Evolutionary conservation across 495 filamentous ascomycete species (phyloP).

Genomic region (Xeromyces bisporus): DNA sequence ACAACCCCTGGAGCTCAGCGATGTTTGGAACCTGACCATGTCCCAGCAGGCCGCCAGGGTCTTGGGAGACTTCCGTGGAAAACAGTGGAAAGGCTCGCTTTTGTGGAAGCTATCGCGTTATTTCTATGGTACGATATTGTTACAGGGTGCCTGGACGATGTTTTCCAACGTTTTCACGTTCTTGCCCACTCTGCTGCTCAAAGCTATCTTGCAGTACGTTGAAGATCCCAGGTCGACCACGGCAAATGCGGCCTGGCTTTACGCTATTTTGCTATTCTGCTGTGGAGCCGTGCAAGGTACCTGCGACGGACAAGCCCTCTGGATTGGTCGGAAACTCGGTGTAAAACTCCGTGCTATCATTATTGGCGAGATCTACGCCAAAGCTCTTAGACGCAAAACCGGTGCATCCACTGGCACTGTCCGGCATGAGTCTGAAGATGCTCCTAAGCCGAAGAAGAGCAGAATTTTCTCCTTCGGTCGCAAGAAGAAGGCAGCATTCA

Average conservation of each 20-base stretch:
- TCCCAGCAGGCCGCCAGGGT: constrained; percentile 74
- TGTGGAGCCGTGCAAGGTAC: constrained; percentile 63
- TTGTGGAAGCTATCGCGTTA: constrained; percentile 68
- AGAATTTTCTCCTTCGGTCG: constrained; percentile 37
- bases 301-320: constrained; percentile 75
- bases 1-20: constrained; percentile 60
- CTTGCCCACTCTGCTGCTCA: constrained; percentile 76
- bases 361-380: constrained; percentile 94
- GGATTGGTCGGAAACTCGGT: constrained; percentile 84
- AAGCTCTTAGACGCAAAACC: constrained; percentile 83
- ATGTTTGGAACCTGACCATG: constrained; percentile 83
- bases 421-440: constrained; percentile 24
- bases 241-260: constrained; percentile 86
- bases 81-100: constrained; percentile 67
- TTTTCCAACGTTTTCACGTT: constrained; percentile 71
- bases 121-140: constrained; percentile 60
- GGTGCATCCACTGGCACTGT: constrained; percentile 47
- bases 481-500: constrained; percentile 31
- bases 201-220: constrained; percentile 82
- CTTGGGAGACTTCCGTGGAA: constrained; percentile 64
- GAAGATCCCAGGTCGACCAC: constrained; percentile 67
- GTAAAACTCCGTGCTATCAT: constrained; percentile 87
- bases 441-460: constrained; percentile 30
- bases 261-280: constrained; percentile 75
- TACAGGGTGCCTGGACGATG: constrained; percentile 66